These are phyloP conservation scores for Hypoxylon sp. DNA, from an alignment of 2,329 filamentous ascomycete genomes.

Conservation along the genomic window DNA sequence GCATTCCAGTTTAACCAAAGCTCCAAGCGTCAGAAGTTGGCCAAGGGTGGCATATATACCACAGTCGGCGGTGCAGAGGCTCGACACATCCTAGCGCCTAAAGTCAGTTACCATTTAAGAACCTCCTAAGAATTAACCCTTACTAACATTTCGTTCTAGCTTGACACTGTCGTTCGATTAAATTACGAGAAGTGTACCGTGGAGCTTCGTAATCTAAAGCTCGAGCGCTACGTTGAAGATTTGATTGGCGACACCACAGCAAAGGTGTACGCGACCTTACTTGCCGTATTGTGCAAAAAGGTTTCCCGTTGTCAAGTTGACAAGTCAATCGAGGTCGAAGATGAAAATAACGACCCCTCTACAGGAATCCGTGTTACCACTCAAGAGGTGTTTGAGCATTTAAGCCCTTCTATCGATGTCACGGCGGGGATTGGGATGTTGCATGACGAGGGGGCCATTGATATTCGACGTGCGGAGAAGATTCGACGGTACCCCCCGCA, in stretches of 20 bases:
- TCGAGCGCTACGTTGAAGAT: constrained; percentile 80
- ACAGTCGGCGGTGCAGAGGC: constrained; percentile 60
- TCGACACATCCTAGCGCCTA: constrained; percentile 60
- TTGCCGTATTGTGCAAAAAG: constrained; percentile 79
- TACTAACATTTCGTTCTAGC: constrained; percentile 63
- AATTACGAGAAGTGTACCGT: constrained; percentile 90
- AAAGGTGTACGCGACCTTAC: constrained; percentile 81
- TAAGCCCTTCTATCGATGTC: constrained; percentile 68
- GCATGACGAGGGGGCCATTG: constrained; percentile 55
- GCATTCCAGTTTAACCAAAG: constrained; percentile 43
- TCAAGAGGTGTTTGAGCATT: constrained; percentile 68
- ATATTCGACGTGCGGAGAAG: constrained; percentile 65
- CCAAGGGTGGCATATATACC: constrained; percentile 62
- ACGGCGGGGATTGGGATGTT: constrained; percentile 71
- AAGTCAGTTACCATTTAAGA: constrained; percentile 61
- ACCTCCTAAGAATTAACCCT: constrained; percentile 7
- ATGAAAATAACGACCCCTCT: constrained; percentile 55
- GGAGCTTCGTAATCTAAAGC: constrained; percentile 82
- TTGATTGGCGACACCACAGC: constrained; percentile 81
- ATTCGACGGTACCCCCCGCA: constrained; percentile 59
- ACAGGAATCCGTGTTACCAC: constrained; percentile 64
- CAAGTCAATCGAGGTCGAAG: constrained; percentile 63
- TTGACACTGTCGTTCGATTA: constrained; percentile 80
- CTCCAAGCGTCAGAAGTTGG: constrained; percentile 70
- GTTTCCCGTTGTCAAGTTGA: constrained; percentile 77